Base-by-base conservation (phyloP, 2,329 filamentous ascomycete genomes). In the Alternaria conjuncta region DNA sequence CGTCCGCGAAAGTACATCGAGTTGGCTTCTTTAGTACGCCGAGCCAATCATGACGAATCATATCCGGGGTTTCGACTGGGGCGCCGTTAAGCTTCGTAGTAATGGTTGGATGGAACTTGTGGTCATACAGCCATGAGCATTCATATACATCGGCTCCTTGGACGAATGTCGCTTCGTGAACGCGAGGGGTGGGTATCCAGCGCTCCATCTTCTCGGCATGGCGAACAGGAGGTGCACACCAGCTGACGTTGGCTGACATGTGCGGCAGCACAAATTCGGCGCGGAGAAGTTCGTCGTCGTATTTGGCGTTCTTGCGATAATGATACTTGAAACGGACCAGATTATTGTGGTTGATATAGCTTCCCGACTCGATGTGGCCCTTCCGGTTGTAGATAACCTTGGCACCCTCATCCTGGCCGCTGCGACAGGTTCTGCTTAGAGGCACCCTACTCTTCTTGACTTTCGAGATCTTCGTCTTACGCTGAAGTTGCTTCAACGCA, bases 171-270 rank as follows among this genome's bases (percentile, higher is more conserved):
- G 85, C 86, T 71, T 86, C 83, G 5, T 83, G 86, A 3, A 87
- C 84, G 55, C 85, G 84, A 18, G 85, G 82, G 64, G 85, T 84
- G 7, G 86, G 85, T 57, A 87, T 86, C 84, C 85, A 87, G 53
- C 82, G 80, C 51, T 87, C 83, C 60, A 84, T 78, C 71, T 84
- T 85, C 65, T 86, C 82, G 4, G 83, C 81, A 66, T 84, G 83
- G 18, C 81, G 81, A 41, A 82, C 79, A 4, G 85, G 84, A 58
- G 85, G 84, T 28, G 83, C 84, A 67, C 83, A 85, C 85, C 86
- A 87, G 23, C 84, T 84, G 3, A 87, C 84, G 13, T 84, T 86
- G 67, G 83, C 84, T 44, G 81, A 86, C 65, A 87, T 83, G 69
- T 87, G 85, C 5, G 84, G 81, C 56, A 87, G 78, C 0, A 83